Base-by-base conservation (phyloP, 2,329 filamentous ascomycete species). In the Exophiala aquamarina region DNA sequence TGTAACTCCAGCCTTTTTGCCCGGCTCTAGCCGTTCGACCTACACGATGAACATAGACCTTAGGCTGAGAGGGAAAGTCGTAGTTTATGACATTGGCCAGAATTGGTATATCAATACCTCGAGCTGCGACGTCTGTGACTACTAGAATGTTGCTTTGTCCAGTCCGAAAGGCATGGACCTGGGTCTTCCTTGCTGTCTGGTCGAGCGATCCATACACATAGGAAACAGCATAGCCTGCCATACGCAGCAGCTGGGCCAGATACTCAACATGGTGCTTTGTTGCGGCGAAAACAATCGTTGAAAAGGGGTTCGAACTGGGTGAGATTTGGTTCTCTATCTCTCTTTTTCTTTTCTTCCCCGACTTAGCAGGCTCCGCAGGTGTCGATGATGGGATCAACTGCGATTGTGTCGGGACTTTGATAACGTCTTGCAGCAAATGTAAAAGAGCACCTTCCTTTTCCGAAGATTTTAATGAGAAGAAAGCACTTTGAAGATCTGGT, bases 191-290 rank as follows among this genome's bases (percentile, higher is more conserved):
- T 23, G 93, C 93, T 3, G 87, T 91, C 64, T 98, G 93, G 61
- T 98, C 94, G 10, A 98, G 76, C 1, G 92, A 89, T 61, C 93
- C 93, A 64, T 98, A 98, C 11, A 89, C 90, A 64, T 95, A 93
- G 3, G 93, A 96, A 0, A 93, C 88, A 2, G 91, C 83, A 64
- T 92, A 98, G 2, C 91, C 92, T 13, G 87, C 83, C 42, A 85
- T 74, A 19, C 79, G 78, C n/a, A 98, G 76, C n/a, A 98, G 70
- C 34, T 81, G 80, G 31, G 87, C 82, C 3, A 98, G 71, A 63
- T 97, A 98, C 61, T 98, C 94, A 42, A 98, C 93, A 63, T 96
- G 90, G 69, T 98, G 93, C 64, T 98, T 97, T 0, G 93, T 97
- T 2, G 92, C 88, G 1, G 89, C 83, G 62, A 98, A 98, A 3